phyloP scores from a whole-genome alignment of 2,329 filamentous ascomycete species.

The Penicillium sp. region DNA sequence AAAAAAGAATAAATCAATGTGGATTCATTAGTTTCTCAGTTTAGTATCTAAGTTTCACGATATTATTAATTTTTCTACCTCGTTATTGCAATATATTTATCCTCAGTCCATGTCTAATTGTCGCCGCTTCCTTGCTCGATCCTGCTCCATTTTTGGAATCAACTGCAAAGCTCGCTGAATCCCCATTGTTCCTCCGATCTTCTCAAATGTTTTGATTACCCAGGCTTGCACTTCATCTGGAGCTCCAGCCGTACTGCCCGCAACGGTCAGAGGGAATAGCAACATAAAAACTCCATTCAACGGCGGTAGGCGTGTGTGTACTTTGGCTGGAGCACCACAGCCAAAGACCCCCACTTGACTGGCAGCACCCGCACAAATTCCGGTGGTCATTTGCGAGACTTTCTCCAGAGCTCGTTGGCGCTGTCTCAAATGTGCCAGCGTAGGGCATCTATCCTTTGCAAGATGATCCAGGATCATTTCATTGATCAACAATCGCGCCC shows the following conservation, averaged over 20 bases:
- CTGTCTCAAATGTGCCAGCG: slow-evolving; percentile 6
- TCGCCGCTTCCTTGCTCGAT: background rate
- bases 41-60: no score
- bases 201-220: slow-evolving; percentile 17
- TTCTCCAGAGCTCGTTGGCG: slow-evolving; percentile 14
- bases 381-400: slow-evolving; percentile 14
- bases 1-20: background rate
- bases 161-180: slow-evolving; percentile 19
- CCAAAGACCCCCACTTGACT: slow-evolving; percentile 14
- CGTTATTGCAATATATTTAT: no score
- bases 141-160: slow-evolving; percentile 13
- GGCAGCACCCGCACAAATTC: slow-evolving; percentile 20
- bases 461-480: slow-evolving; percentile 16
- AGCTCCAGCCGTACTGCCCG: slow-evolving; percentile 18
- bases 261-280: slow-evolving; percentile 19
- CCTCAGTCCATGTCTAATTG: background rate
- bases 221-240: slow-evolving; percentile 20
- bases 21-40: no score
- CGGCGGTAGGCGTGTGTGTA: slow-evolving; percentile 6
- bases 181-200: slow-evolving; percentile 19
- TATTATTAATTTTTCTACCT: no score
- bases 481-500: slow-evolving; percentile 20
- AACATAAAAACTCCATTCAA: slow-evolving; percentile 23
- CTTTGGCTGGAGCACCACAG: background rate
- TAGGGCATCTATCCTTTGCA: slow-evolving; percentile 4